Evolutionary conservation across 2,329 filamentous ascomycete genomes (phyloP), one percentile per base, ranked within the genome.

Genomic region (Fusarium sp.): DNA sequence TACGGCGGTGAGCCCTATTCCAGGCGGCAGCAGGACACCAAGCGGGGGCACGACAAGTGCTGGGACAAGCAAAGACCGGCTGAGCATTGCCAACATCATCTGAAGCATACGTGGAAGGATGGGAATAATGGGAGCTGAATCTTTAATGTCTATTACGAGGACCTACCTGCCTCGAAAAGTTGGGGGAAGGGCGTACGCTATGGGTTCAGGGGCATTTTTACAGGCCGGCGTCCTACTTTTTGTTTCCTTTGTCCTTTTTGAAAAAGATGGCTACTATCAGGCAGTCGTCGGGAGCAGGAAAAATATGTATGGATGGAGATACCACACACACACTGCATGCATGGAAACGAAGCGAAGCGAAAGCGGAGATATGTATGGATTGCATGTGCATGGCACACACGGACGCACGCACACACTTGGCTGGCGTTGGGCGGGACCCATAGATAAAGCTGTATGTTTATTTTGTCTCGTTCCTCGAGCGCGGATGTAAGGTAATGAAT

Each of bases 81-180:
- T 85, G 61, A 85, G 84, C 73, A 85, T 85, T 72, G 84, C 84
- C 13, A 85, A 86, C 57, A 86, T 86, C n/a, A 86, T 86, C 33
- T 86, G 73, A 78, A 27, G 39, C 58, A 29, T 13, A 29, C 58
- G 54, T 35, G 6, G n/a, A 27, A 24, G 22, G 56, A 39, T 24
- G 59, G 35, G 39, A 31, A 27, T 64, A 41, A 68, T 37, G 24
- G 70, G 67, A 60, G 60, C 48, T 48, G 67, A 45, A 57, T 68
- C 54, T 74, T 48, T 78, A 77, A 78, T 78, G 72, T 77, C 65
- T 74, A 76, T 75, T 68, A 67, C 29, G 62, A 69, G 72, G 69
- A 62, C 56, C 66, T 75, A 62, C 41, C 69, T 70, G 59, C 41
- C 69, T 70, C 54, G 62, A 75, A 64, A 67, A 57, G 69, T 73